Evolutionary conservation across 2,329 filamentous ascomycete species (phyloP).

Genomic region (Phialophora expanda): DNA sequence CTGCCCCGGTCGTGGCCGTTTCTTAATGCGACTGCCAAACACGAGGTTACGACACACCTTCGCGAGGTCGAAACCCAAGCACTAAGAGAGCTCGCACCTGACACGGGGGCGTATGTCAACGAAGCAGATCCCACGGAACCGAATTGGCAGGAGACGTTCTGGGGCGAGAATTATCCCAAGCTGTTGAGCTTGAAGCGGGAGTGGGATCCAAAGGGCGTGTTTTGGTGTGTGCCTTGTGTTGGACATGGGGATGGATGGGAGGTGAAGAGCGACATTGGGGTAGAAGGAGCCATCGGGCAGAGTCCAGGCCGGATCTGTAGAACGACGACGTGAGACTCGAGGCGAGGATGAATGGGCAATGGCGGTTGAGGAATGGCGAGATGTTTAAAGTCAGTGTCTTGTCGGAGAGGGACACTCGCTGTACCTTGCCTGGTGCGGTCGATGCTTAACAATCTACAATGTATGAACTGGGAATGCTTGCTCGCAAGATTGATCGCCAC

Average conservation of each 20-base stretch:
- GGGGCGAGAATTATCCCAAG: conserved; percentile 45
- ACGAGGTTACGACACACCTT: conserved; percentile 25
- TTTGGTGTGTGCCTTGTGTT: conserved; percentile 41
- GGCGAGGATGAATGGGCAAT: background rate
- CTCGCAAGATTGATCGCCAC: background rate
- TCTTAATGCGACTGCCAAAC: conserved; percentile 31
- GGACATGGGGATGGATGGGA: conserved; percentile 41
- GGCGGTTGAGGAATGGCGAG: background rate
- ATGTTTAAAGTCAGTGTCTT: background rate
- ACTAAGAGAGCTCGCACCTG: conserved; percentile 41
- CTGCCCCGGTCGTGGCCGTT: conserved; percentile 32
- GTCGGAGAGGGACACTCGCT: background rate
- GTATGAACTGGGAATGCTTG: background rate
- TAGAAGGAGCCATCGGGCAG: conserved; percentile 31
- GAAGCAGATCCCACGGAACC: conserved; percentile 49
- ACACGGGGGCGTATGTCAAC: conserved; percentile 42
- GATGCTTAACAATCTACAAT: background rate
- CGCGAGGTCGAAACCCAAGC: conserved; percentile 34
- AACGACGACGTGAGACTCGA: background rate
- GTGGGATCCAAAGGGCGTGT: conserved; percentile 42
- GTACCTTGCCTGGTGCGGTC: background rate
- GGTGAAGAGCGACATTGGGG: conserved; percentile 26
- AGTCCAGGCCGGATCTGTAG: conserved; percentile 29
- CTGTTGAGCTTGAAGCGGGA: conserved; percentile 43
- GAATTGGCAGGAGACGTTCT: conserved; percentile 49